Evolutionary conservation across 164 flowering plant species (phyloP).

Genomic region (Magnolia sinica): DNA sequence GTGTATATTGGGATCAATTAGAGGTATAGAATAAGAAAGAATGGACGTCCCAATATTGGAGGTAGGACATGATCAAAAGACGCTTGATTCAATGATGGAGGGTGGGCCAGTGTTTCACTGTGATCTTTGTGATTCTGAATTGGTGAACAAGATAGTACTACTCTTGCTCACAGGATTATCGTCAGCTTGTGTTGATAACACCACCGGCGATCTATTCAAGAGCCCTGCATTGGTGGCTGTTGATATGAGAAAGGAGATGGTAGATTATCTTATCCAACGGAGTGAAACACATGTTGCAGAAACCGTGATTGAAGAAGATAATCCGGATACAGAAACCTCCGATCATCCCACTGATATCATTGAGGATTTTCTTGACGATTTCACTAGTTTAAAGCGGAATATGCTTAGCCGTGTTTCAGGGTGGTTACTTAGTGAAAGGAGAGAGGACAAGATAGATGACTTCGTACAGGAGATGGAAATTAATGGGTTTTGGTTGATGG

Average conservation of each 20-base stretch:
- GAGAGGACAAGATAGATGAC: slow-evolving; percentile 89
- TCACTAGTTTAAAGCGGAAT: slow-evolving; percentile 57
- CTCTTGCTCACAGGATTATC: slow-evolving; percentile 28
- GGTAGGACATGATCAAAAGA: neutral
- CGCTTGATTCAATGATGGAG: slow-evolving; percentile 12
- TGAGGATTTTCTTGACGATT: slow-evolving; percentile 69
- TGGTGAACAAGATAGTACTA: slow-evolving; percentile 27
- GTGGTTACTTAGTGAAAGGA: slow-evolving; percentile 77
- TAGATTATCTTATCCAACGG: slow-evolving; percentile 53
- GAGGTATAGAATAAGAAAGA: neutral
- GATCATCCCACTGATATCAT: slow-evolving; percentile 67
- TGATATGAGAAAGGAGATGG: slow-evolving; percentile 76
- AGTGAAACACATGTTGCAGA: slow-evolving; percentile 76
- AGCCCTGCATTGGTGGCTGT: slow-evolving; percentile 61
- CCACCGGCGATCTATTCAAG: slow-evolving; percentile 28
- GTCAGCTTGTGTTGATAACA: slow-evolving; percentile 30
- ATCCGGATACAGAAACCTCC: slow-evolving; percentile 35
- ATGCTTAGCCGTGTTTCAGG: slow-evolving; percentile 73
- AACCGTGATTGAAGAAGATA: slow-evolving; percentile 47
- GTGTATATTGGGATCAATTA: neutral
- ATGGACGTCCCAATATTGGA: neutral
- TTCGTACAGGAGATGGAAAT: slow-evolving; percentile 79
- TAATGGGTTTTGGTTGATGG: slow-evolving; percentile 70
- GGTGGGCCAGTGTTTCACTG: slow-evolving; percentile 15
- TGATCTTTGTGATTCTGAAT: slow-evolving; percentile 21